These are phyloP conservation scores for Neurospora sublineolata DNA, from an alignment of 495 filamentous ascomycete genomes.

Conservation along the genomic window DNA sequence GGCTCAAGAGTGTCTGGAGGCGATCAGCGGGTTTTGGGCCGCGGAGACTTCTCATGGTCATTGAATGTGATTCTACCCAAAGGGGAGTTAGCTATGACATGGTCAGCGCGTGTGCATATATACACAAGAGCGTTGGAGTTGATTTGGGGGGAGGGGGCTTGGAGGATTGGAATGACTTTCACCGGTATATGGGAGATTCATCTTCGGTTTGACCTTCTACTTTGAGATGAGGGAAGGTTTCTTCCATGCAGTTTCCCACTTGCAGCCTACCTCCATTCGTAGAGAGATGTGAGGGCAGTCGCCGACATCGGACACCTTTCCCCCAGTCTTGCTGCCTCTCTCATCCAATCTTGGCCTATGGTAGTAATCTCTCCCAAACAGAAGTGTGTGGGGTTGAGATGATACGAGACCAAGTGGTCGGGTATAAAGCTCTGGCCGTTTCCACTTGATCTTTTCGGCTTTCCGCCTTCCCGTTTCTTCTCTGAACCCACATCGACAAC, in stretches of 20 bases:
- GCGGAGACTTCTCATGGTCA: not conserved
- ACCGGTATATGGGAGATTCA: not conserved
- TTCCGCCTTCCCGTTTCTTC: not conserved
- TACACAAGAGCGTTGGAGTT: not conserved
- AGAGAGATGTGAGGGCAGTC: not conserved
- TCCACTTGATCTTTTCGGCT: not conserved
- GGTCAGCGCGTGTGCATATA: not conserved
- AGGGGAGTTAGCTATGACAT: not conserved
- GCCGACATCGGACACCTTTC: not conserved
- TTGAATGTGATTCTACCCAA: not conserved
- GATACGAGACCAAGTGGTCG: not conserved
- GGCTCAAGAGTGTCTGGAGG: not conserved
- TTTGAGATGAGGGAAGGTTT: not conserved
- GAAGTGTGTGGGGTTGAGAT: not conserved
- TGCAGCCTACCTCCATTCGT: not conserved
- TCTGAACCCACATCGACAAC: not conserved
- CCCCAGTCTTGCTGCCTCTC: not conserved
- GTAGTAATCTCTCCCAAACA: not conserved
- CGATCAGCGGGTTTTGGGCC: not conserved
- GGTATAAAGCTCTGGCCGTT: not conserved
- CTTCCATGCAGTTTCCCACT: not conserved
- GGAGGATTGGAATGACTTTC: not conserved
- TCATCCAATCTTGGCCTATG: not conserved
- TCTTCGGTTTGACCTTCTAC: not conserved
- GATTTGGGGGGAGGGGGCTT: not conserved